Evolutionary conservation across 805 yeast genomes (phyloP), one percentile per base, ranked within the genome.

Genomic region (Candida krabiensis): DNA sequence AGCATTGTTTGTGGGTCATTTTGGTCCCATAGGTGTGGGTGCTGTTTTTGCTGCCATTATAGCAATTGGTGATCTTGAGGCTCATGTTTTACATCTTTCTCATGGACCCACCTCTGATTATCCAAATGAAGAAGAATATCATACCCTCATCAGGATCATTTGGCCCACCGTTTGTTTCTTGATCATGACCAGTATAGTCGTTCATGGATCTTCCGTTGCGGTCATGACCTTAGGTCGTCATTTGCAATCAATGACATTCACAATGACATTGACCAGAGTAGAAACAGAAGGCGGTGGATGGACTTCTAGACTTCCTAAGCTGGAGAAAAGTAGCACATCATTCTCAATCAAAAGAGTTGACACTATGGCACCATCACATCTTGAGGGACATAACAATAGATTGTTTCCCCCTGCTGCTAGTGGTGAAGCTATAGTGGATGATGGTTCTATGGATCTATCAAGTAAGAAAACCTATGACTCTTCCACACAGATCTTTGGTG

Each of bases 201-300:
- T 78, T 17, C 83, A 78, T 51, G 83, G 83, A 4, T 75, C 82
- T 0, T 75, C 82, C 0, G 80, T 75, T 11, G 78, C 80, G 1
- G 79, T 75, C 3, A 51, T 73, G 30, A 72, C 87, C 4, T 66
- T 83, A 16, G 98, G 99, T 33, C 85, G 82, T 55, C 84, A 91
- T 41, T 73, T 91, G 60, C 89, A 90, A 66, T 83, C 95, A 36
- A 86, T 93, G 82, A 87, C 96, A 2, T 78, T 91, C 52, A 86
- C 96, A 1, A 86, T 90, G 83, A 79, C 97, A 0, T 83, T 87
- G 58, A 88, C 96, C 15, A 77, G 79, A 19, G 79, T 77, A 17
- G 82, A 80, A 61, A 68, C 59, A 64, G 71, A 28, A 67, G 73
- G 48, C 69, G 84, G 19, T 86, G 97, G 96, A 6, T 93, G 99